Evolutionary conservation across 1,284 basidiomycete genomes (phyloP).

Genomic region (Pseudozyma sp.): DNA sequence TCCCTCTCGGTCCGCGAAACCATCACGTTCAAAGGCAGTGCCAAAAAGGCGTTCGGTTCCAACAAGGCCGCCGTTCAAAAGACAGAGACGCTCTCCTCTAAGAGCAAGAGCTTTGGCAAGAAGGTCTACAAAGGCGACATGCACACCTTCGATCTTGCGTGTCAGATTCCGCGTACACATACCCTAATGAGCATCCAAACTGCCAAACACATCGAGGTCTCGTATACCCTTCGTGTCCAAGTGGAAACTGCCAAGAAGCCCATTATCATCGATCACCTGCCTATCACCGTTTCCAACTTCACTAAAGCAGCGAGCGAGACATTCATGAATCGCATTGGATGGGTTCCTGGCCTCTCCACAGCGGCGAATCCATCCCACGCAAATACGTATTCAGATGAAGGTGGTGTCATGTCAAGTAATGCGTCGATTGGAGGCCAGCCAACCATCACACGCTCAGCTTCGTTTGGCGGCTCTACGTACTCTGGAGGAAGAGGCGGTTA

Average conservation of each 20-base stretch:
- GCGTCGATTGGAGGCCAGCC: constrained; percentile 16
- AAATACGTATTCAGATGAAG: background rate
- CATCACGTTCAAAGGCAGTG: constrained; percentile 59
- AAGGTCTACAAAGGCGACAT: constrained; percentile 66
- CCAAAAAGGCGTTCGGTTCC: constrained; percentile 41
- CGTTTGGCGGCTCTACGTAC: constrained; percentile 37
- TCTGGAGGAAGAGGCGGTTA: constrained; percentile 28
- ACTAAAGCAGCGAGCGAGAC: constrained; percentile 36
- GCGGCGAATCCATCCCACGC: constrained; percentile 8
- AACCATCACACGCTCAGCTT: constrained; percentile 39
- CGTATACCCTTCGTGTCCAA: constrained; percentile 63
- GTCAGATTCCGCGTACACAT: constrained; percentile 60
- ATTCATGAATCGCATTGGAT: constrained; percentile 57
- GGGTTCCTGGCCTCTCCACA: constrained; percentile 60
- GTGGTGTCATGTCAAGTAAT: constrained; percentile 1
- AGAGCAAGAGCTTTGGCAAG: constrained; percentile 60
- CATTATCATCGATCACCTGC: constrained; percentile 64
- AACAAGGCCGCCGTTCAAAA: constrained; percentile 51
- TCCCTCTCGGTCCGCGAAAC: constrained; percentile 60
- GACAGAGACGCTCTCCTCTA: constrained; percentile 54
- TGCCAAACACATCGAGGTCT: constrained; percentile 67
- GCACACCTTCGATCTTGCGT: constrained; percentile 59
- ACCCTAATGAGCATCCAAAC: constrained; percentile 64
- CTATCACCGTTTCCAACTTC: constrained; percentile 64
- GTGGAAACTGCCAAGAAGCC: constrained; percentile 63